Evolutionary conservation across 345 rosid genomes (phyloP).

Genomic region (Eucalyptus decipiens): DNA sequence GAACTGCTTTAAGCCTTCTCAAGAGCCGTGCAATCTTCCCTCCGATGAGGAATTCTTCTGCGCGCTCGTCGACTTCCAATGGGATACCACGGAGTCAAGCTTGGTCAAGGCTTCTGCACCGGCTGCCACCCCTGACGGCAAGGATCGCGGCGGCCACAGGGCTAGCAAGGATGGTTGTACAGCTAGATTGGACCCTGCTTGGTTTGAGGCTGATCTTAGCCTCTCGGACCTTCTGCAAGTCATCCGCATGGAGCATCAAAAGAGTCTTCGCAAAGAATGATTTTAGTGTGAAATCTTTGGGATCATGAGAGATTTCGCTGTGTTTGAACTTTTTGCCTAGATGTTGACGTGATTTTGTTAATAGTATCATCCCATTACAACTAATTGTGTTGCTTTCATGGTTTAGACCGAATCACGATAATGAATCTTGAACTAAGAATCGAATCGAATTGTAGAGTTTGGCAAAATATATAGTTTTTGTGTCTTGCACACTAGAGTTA

Average conservation of each 20-base stretch:
- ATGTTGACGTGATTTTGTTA: no score
- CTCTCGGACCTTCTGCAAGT: neutral
- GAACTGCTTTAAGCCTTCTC: neutral
- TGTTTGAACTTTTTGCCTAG: no score
- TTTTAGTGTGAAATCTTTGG: neutral
- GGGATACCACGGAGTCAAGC: neutral
- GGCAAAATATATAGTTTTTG: neutral
- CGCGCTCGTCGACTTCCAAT: neutral
- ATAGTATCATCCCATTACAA: no score
- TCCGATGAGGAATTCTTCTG: neutral
- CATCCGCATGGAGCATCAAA: neutral
- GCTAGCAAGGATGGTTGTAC: neutral
- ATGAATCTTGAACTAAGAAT: neutral
- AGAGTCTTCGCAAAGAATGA: neutral
- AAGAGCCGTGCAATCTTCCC: neutral
- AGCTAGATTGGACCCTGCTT: neutral
- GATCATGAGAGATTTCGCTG: no score
- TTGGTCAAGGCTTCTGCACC: no score
- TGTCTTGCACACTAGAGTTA: neutral
- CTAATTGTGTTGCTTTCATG: neutral
- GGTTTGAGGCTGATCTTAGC: neutral
- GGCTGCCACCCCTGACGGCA: no score
- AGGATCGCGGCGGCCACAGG: neutral
- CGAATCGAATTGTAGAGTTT: neutral
- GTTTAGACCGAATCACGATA: neutral